Conservation (phyloP, 345 rosid genomes). For the Boechera stricta region DNA sequence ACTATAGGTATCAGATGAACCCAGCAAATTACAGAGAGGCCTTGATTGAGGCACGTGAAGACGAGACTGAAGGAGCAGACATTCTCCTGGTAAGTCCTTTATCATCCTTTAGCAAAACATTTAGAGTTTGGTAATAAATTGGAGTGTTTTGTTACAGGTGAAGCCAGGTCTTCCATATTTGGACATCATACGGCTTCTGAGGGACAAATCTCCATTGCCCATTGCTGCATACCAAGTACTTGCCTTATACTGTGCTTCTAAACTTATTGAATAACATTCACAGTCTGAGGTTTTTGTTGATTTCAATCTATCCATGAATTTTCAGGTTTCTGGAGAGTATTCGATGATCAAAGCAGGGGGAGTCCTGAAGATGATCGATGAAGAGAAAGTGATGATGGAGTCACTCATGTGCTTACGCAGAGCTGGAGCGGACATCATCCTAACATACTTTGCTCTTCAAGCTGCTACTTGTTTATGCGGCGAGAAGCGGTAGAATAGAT, state of each 20-base stretch:
- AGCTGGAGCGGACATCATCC: slow-evolving; percentile 92
- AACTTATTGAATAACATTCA: neutral
- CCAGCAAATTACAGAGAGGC: slow-evolving; percentile 96
- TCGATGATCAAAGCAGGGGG: slow-evolving; percentile 97
- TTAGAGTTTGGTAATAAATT: neutral
- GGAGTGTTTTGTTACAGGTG: slow-evolving; percentile 56
- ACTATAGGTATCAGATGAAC: slow-evolving; percentile 94
- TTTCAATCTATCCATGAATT: neutral
- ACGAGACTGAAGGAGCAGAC: slow-evolving; percentile 97
- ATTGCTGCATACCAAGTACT: slow-evolving; percentile 93
- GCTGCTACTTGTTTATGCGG: slow-evolving; percentile 87
- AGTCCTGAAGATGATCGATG: slow-evolving; percentile 92
- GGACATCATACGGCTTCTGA: slow-evolving; percentile 90
- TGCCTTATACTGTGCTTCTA: neutral
- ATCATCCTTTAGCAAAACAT: neutral
- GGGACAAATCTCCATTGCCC: slow-evolving; percentile 79
- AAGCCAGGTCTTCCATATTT: slow-evolving; percentile 97
- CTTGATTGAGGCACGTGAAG: slow-evolving; percentile 78
- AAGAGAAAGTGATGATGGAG: slow-evolving; percentile 96
- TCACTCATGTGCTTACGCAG: slow-evolving; percentile 88
- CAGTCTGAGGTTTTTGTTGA: neutral
- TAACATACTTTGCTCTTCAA: slow-evolving; percentile 90
- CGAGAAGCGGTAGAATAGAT: slow-evolving; percentile 48
- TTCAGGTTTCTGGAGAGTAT: slow-evolving; percentile 71
- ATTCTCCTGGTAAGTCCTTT: slow-evolving; percentile 69